These are phyloP conservation scores for Kluyveromyces marxianus DNA, from an alignment of 1,139 yeast species.

Conservation along the genomic window DNA sequence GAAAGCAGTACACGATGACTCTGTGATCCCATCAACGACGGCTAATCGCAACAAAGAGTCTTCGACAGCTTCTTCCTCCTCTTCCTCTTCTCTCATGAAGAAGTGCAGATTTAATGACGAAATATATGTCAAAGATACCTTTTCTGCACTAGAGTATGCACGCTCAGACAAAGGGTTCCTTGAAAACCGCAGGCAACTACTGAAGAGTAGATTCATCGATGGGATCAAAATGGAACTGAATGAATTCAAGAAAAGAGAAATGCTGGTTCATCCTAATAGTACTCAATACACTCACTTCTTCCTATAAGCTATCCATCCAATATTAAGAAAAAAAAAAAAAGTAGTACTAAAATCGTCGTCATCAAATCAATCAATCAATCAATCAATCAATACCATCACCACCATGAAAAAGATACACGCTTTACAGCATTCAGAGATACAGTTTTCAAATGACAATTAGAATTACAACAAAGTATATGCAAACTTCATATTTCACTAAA, in stretches of 20 bases:
- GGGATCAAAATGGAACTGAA: slow-evolving; percentile 25
- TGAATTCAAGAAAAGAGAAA: slow-evolving; percentile 25
- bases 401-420: too few relatives aligned
- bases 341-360: too few relatives aligned
- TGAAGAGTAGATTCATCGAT: slow-evolving; percentile 15
- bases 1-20: slow-evolving; percentile 18
- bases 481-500: too few relatives aligned
- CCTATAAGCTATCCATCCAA: neutral
- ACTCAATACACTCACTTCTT: slow-evolving; percentile 25
- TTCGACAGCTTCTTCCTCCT: neutral
- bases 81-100: neutral
- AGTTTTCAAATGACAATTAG: too few relatives aligned
- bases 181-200: slow-evolving; percentile 17
- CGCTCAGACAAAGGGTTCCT: slow-evolving; percentile 21
- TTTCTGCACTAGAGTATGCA: slow-evolving; percentile 20
- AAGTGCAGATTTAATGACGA: slow-evolving; percentile 10
- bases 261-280: slow-evolving; percentile 27
- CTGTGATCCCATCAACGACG: slow-evolving; percentile 2
- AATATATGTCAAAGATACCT: slow-evolving; percentile 14
- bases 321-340: neutral
- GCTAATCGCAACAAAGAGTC: neutral
- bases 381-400: neutral
- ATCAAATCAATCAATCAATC: neutral
- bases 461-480: too few relatives aligned
- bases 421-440: too few relatives aligned